Evolutionary conservation across 1,284 basidiomycete species (phyloP), one percentile per base, ranked within the genome.

Genomic region (Volvariella surrecta): DNA sequence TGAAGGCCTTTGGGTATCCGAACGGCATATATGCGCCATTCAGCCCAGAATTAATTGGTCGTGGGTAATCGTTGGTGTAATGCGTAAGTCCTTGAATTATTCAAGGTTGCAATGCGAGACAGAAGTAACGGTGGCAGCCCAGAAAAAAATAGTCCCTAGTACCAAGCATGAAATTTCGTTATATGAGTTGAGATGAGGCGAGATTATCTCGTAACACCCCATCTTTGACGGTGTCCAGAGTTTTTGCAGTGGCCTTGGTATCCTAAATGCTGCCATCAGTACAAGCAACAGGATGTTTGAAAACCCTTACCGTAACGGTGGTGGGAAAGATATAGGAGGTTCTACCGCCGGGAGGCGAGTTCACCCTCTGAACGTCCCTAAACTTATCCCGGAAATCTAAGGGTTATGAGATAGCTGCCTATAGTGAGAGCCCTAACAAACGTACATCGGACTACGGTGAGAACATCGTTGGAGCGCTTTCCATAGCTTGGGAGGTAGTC

Each of bases 401-500:
- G 38, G 13, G 17, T 32, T 32, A n/a, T 20, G 15, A 40, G 42
- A 43, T 32, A 37, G 22, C 17, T 13, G 22, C n/a, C 21, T 19
- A n/a, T 24, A 15, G 21, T 28, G 15, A 32, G 20, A 34, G 39
- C 40, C 31, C 9, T 21, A 50, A 39, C 13, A 39, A 17, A 52
- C 68, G 46, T 44, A 74, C 73, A 74, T 59, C 67, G 70, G 10
- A 70, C 61, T 30, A 70, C 68, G 21, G 63, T 53, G 37, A 65
- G 68, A 6, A 66, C 61, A 50, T 79, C 76, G 52, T 82, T 82
- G 15, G 73, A 68, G 39, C 72, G 67, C 47, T 76, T 69, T 10
- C 71, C 74, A 48, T 75, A 82, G 47, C 70, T 74, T 1, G 74
- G 68, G 13, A 82, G 63, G 49, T 66, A 76, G 39, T 70, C 63